Percentiles rank a stretch among this genome's conserved stretches.
phyloP scores from a whole-genome alignment of 768 basidiomycete genomes.

The Boletus reticuloceps region DNA sequence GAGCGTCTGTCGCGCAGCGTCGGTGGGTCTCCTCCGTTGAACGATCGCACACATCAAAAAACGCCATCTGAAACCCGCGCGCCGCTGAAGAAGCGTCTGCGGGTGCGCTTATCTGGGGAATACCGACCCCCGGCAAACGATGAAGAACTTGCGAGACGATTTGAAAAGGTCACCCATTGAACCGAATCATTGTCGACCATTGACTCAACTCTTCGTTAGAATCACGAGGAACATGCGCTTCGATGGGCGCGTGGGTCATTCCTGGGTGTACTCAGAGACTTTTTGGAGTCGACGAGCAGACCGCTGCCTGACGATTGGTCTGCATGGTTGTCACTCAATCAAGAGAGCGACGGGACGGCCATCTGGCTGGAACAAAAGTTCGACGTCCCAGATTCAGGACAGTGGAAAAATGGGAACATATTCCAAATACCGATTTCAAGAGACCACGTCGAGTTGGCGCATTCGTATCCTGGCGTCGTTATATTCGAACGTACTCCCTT shows the following conservation, averaged over 20 bases:
- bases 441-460: slow-evolving; percentile 14
- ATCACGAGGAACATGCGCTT: slow-evolving; percentile 64
- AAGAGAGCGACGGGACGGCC: slow-evolving; percentile 69
- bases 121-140: slow-evolving; percentile 58
- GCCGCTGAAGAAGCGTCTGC: slow-evolving; percentile 29
- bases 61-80: slow-evolving; percentile 21
- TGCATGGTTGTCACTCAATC: slow-evolving; percentile 74
- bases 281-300: slow-evolving; percentile 36
- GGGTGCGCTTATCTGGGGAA: slow-evolving; percentile 37
- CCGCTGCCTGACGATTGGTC: slow-evolving; percentile 47
- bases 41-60: slow-evolving; percentile 22
- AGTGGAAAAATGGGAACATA: slow-evolving; percentile 56
- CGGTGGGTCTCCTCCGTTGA: slow-evolving; percentile 4
- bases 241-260: slow-evolving; percentile 79
- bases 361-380: slow-evolving; percentile 83
- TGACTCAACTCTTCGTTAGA: slow-evolving; percentile 41
- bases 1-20: slow-evolving; percentile 32
- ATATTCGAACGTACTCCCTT: slow-evolving; percentile 76
- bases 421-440: slow-evolving; percentile 53
- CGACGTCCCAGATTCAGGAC: slow-evolving; percentile 59
- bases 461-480: slow-evolving; percentile 57
- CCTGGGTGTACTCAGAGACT: slow-evolving; percentile 36
- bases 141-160: slow-evolving; percentile 59
- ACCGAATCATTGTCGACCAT: background rate
- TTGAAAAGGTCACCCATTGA: slow-evolving; percentile 55